phyloP scores from a whole-genome alignment of 495 filamentous ascomycete species.

The Annulohypoxylon maeteangense region DNA sequence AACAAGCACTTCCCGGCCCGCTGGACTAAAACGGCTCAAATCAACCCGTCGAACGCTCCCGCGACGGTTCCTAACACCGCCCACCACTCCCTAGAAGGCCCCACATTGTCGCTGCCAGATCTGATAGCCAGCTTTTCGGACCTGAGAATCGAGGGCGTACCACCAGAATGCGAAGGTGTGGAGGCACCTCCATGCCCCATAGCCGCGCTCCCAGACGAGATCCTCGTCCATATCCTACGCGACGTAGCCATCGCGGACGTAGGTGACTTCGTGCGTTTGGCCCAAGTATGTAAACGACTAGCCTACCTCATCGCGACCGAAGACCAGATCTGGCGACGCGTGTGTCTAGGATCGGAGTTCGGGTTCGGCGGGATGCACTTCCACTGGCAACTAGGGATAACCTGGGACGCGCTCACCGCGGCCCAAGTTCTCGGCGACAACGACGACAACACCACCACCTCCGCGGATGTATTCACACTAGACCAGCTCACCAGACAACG shows the following conservation, averaged over 20 bases:
- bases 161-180: slow-evolving; percentile 69
- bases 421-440: slow-evolving; percentile 44
- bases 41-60: slow-evolving; percentile 65
- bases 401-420: slow-evolving; percentile 66
- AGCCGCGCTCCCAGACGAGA: slow-evolving; percentile 79
- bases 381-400: slow-evolving; percentile 71
- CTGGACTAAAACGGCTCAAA: slow-evolving; percentile 50
- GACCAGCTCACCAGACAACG: slow-evolving; percentile 45
- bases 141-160: slow-evolving; percentile 67
- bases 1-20: slow-evolving; percentile 86
- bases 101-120: slow-evolving; percentile 65
- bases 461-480: slow-evolving; percentile 38
- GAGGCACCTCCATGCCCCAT: slow-evolving; percentile 81
- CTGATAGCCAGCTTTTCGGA: slow-evolving; percentile 80
- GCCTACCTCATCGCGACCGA: slow-evolving; percentile 87
- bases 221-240: slow-evolving; percentile 77
- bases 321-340: slow-evolving; percentile 86
- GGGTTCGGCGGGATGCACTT: slow-evolving; percentile 90
- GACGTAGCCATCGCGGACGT: slow-evolving; percentile 81
- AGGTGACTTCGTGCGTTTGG: slow-evolving; percentile 78
- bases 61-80: slow-evolving; percentile 64
- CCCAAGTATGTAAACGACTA: slow-evolving; percentile 85
- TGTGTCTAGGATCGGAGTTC: slow-evolving; percentile 75
- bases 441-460: neutral
- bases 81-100: slow-evolving; percentile 68